These are phyloP conservation scores for Endocalyx cinctus DNA, from an alignment of 2,329 filamentous ascomycete species.

Conservation along the genomic window DNA sequence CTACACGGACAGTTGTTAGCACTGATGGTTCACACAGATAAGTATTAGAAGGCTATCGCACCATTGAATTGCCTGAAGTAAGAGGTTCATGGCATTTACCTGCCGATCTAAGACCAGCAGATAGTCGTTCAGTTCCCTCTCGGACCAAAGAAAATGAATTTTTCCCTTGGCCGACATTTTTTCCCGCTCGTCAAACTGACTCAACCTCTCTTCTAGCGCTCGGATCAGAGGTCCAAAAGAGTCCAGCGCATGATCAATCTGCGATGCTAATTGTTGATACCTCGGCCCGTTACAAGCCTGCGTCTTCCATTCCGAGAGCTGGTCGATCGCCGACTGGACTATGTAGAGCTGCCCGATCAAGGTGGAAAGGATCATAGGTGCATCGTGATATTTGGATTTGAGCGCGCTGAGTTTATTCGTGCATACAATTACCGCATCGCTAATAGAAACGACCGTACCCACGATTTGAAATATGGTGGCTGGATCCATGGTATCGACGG, in stretches of 20 bases:
- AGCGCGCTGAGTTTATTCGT: slow-evolving; percentile 4
- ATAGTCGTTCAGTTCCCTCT: neutral
- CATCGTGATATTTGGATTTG: slow-evolving; percentile 7
- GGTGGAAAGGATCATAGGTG: slow-evolving; percentile 5
- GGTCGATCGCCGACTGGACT: slow-evolving; percentile 5
- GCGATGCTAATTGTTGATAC: slow-evolving; percentile 3
- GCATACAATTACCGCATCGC: slow-evolving; percentile 8
- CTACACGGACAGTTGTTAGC: slow-evolving; percentile 1
- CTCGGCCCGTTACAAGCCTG: slow-evolving; percentile 1
- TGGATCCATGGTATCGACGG: slow-evolving; percentile 7
- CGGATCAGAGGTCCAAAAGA: slow-evolving; percentile 4
- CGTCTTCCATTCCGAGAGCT: slow-evolving; percentile 1
- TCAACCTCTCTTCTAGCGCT: slow-evolving; percentile 3
- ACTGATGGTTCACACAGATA: too few relatives aligned
- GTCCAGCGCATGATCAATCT: slow-evolving; percentile 5
- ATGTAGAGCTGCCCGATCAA: slow-evolving; percentile 10
- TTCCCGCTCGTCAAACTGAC: slow-evolving; percentile 1
- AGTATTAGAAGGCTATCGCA: too few relatives aligned
- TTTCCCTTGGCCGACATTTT: neutral
- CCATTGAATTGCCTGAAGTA: slow-evolving; percentile 16
- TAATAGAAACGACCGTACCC: slow-evolving; percentile 3
- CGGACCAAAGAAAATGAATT: slow-evolving; percentile 8
- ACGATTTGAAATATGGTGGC: slow-evolving; percentile 4
- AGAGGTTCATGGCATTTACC: slow-evolving; percentile 13
- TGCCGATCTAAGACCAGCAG: slow-evolving; percentile 6